Percentiles rank a stretch among this genome's conserved stretches.
Evolutionary conservation across 306 rosid species (phyloP).

Genomic region (Glycine latifolia): DNA sequence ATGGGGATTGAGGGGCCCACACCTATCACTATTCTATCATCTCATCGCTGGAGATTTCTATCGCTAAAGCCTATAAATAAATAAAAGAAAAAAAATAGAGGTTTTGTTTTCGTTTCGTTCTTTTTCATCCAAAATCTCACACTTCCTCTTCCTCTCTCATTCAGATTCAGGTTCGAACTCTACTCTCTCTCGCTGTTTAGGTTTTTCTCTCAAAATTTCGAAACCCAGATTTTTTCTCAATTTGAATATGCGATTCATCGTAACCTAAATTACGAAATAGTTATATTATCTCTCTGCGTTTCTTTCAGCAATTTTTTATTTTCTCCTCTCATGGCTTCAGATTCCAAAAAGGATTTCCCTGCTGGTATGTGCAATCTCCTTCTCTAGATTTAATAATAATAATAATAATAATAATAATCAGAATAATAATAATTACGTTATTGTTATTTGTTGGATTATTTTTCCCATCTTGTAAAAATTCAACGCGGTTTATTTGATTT

Average conservation of each 20-base stretch:
- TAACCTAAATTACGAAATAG: slow-evolving; percentile 10
- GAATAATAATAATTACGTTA: background rate
- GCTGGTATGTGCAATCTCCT: slow-evolving; percentile 56
- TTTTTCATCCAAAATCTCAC: background rate
- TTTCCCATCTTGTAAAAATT: background rate
- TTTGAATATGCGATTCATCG: background rate
- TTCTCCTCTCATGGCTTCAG: slow-evolving; percentile 66
- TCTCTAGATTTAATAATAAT: background rate
- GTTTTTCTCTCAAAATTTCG: background rate
- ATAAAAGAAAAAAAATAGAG: background rate
- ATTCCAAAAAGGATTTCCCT: slow-evolving; percentile 64
- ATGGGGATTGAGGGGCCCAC: slow-evolving; percentile 49
- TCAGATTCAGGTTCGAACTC: slow-evolving; percentile 46
- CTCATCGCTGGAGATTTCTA: slow-evolving; percentile 12
- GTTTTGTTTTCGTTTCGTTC: slow-evolving; percentile 6
- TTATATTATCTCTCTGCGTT: background rate
- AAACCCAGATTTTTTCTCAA: background rate
- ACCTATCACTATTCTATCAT: slow-evolving; percentile 18
- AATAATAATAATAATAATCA: too few species aligned
- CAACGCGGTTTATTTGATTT: background rate
- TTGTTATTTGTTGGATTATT: background rate
- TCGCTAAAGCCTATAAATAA: background rate
- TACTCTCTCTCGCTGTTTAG: background rate
- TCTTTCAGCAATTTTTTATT: slow-evolving; percentile 47
- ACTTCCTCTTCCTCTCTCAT: background rate